Evolutionary conservation across 1,284 basidiomycete species (phyloP).

Genomic region (Apiotrichum veenhuisii): DNA sequence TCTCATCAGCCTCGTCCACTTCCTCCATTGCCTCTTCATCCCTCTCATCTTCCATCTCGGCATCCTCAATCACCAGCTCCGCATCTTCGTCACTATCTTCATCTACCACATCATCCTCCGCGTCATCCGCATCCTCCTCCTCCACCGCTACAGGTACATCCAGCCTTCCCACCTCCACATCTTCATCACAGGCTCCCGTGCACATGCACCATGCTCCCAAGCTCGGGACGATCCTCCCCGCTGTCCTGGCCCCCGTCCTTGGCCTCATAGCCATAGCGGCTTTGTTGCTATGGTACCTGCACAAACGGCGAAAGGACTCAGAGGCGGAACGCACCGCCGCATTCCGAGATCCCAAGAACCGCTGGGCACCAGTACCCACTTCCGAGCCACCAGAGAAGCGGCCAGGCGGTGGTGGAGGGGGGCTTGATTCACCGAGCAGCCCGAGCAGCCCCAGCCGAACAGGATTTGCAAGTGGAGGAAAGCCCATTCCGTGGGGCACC

Average conservation of each 20-base stretch:
- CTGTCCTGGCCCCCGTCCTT: background rate
- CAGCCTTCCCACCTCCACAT: background rate
- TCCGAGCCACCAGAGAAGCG: background rate
- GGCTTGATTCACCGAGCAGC: background rate
- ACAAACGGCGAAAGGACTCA: background rate
- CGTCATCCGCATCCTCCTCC: background rate
- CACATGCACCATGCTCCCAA: background rate
- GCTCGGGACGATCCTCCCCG: background rate
- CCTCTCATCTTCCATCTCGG: background rate
- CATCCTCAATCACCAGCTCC: background rate
- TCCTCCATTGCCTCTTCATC: background rate
- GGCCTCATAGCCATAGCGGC: background rate
- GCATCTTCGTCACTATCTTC: background rate
- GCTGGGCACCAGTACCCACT: background rate
- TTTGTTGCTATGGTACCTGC: background rate
- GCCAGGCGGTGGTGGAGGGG: background rate
- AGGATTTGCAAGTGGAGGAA: too few relatives aligned
- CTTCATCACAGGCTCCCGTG: background rate
- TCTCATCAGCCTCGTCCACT: background rate
- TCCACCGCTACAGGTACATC: conserved; percentile 7
- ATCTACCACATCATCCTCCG: background rate
- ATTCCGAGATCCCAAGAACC: background rate
- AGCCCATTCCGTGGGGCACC: too few relatives aligned
- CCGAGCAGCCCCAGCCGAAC: too few relatives aligned
- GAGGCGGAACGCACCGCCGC: background rate